These are phyloP conservation scores for Pichia paraexigua DNA, from an alignment of 805 yeast genomes.

Conservation along the genomic window DNA sequence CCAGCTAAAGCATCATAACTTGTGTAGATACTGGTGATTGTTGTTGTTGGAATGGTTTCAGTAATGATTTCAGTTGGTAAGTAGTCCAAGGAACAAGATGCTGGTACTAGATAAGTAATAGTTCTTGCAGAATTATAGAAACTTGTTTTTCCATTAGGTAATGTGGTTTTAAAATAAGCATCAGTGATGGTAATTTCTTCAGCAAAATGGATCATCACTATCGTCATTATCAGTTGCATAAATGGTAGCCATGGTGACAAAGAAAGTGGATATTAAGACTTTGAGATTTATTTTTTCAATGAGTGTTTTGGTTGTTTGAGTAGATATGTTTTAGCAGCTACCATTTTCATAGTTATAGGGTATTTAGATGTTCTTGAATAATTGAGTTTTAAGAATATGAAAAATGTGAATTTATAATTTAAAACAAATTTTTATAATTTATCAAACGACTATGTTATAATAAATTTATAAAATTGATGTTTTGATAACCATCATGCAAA, in stretches of 20 bases:
- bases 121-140: neutral
- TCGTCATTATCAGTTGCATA: neutral
- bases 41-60: neutral
- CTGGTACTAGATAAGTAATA: neutral
- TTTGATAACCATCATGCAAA: neutral
- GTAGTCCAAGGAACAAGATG: neutral
- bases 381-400: too few species aligned
- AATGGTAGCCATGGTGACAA: neutral
- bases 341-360: neutral
- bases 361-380: neutral
- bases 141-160: neutral
- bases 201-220: neutral
- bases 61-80: neutral
- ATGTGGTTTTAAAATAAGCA: neutral
- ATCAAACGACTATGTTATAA: neutral
- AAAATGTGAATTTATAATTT: too few species aligned
- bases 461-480: too few species aligned
- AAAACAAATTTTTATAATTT: too few species aligned
- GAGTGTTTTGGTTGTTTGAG: neutral
- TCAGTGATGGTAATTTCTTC: too few species aligned
- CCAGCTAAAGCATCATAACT: neutral
- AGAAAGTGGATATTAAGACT: neutral
- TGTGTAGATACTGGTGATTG: neutral
- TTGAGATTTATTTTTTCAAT: too few species aligned
- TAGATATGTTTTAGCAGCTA: too few species aligned